Evolutionary conservation across 768 basidiomycete genomes (phyloP).

Genomic region (Amanita polypyramis): DNA sequence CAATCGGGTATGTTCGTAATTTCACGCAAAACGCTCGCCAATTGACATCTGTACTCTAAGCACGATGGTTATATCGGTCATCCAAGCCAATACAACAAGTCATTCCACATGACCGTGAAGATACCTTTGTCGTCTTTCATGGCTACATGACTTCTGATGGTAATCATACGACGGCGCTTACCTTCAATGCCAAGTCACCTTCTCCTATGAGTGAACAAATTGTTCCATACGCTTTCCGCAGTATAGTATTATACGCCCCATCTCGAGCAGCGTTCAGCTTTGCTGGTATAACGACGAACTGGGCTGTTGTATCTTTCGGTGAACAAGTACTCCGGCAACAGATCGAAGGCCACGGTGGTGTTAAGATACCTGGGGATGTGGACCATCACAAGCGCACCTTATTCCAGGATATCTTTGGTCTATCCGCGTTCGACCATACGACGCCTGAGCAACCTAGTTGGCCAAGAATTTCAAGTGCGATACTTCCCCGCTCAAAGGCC

Average conservation of each 20-base stretch:
- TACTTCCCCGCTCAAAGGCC: slow-evolving; percentile 20
- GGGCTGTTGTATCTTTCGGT: slow-evolving; percentile 61
- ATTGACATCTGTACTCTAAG: background rate
- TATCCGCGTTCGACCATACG: slow-evolving; percentile 45
- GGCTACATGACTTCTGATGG: slow-evolving; percentile 17
- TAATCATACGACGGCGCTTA: slow-evolving; percentile 28
- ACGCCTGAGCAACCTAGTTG: slow-evolving; percentile 14
- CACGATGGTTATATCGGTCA: slow-evolving; percentile 3
- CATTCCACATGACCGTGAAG: slow-evolving; percentile 17
- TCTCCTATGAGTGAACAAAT: slow-evolving; percentile 29
- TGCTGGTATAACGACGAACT: slow-evolving; percentile 58
- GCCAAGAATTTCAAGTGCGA: slow-evolving; percentile 7
- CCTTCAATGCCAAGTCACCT: slow-evolving; percentile 38
- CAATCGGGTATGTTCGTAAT: slow-evolving; percentile 39
- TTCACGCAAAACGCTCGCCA: background rate
- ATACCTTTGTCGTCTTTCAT: slow-evolving; percentile 52
- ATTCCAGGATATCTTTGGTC: slow-evolving; percentile 88
- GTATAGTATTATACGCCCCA: slow-evolving; percentile 27
- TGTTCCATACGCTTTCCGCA: slow-evolving; percentile 58
- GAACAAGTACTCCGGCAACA: slow-evolving; percentile 34
- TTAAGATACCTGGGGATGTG: slow-evolving; percentile 12
- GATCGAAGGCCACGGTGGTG: slow-evolving; percentile 27
- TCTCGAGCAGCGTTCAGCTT: slow-evolving; percentile 37
- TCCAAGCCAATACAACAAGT: slow-evolving; percentile 4
- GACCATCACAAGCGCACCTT: slow-evolving; percentile 39